Evolutionary conservation across 1,284 basidiomycete genomes (phyloP).

Genomic region (Leccinum pachyderme): DNA sequence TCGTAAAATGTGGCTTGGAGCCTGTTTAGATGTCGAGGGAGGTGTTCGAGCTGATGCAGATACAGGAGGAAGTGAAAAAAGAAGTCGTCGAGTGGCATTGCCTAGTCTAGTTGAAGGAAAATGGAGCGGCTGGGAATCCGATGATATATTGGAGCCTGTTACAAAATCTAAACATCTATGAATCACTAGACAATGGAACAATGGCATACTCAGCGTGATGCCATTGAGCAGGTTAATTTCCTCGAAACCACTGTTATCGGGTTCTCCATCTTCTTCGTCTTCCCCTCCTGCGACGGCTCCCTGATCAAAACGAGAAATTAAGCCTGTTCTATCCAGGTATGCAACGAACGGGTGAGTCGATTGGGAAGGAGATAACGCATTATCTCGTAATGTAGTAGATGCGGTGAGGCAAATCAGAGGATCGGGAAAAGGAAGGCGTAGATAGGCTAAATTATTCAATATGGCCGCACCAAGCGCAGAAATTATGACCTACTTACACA

Average conservation of each 20-base stretch:
- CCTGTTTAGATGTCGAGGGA: slow-evolving; percentile 41
- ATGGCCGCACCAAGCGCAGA: neutral
- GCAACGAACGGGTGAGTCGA: slow-evolving; percentile 51
- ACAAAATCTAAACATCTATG: neutral
- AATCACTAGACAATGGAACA: neutral
- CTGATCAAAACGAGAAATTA: slow-evolving; percentile 16
- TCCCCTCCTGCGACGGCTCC: slow-evolving; percentile 25
- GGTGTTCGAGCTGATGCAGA: slow-evolving; percentile 40
- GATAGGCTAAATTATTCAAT: slow-evolving; percentile 51
- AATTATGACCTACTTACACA: slow-evolving; percentile 54
- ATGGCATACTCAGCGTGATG: slow-evolving; percentile 47
- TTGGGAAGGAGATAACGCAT: slow-evolving; percentile 52
- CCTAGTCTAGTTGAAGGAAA: slow-evolving; percentile 69
- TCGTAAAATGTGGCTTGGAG: slow-evolving; percentile 62
- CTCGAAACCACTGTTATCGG: slow-evolving; percentile 54
- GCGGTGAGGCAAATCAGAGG: slow-evolving; percentile 80
- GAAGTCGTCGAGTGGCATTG: slow-evolving; percentile 53
- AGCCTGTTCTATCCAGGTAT: slow-evolving; percentile 39
- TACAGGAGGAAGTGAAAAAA: slow-evolving; percentile 59
- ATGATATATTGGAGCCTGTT: slow-evolving; percentile 48
- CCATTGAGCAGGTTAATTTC: slow-evolving; percentile 82
- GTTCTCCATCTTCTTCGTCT: slow-evolving; percentile 31
- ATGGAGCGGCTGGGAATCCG: slow-evolving; percentile 36
- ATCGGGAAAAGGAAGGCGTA: slow-evolving; percentile 66
- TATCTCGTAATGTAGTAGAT: slow-evolving; percentile 77